phyloP scores from a whole-genome alignment of 2,329 filamentous ascomycete genomes.

The Sporothrix curviconia region DNA sequence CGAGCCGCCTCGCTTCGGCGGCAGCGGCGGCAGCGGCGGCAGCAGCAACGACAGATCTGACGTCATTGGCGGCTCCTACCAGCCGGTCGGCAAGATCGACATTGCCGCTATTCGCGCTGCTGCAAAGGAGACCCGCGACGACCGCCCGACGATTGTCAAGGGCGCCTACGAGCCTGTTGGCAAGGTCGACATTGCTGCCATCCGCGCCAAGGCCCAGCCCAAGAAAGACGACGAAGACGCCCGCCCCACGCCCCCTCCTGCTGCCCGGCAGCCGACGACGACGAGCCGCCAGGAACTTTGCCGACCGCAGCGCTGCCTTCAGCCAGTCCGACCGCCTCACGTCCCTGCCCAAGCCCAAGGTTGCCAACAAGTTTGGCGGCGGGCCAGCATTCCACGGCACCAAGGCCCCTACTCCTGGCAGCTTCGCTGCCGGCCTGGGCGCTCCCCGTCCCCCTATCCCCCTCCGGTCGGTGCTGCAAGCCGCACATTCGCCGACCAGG shows the following conservation, averaged over 20 bases:
- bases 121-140: slow-evolving; percentile 63
- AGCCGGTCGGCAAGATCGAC: slow-evolving; percentile 95
- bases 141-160: slow-evolving; percentile 78
- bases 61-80: slow-evolving; percentile 79
- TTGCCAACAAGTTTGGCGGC: slow-evolving; percentile 79
- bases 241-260: slow-evolving; percentile 2
- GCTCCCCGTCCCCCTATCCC: slow-evolving; percentile 50
- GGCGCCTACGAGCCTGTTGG: slow-evolving; percentile 91
- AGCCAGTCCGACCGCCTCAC: slow-evolving; percentile 67
- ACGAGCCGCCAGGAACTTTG: slow-evolving; percentile 49
- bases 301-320: slow-evolving; percentile 74
- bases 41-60: slow-evolving; percentile 45
- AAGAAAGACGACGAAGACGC: slow-evolving; percentile 11
- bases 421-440: slow-evolving; percentile 54
- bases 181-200: slow-evolving; percentile 94
- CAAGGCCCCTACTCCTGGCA: slow-evolving; percentile 73
- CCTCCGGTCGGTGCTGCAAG: slow-evolving; percentile 72
- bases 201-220: slow-evolving; percentile 47
- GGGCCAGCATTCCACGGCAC: slow-evolving; percentile 69
- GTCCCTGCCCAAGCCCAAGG: slow-evolving; percentile 86
- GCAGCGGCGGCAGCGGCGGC: slow-evolving; percentile 29
- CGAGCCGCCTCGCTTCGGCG: slow-evolving; percentile 49
- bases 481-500: slow-evolving; percentile 88
- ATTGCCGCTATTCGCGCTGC: slow-evolving; percentile 81
- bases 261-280: slow-evolving; percentile 15